Base-by-base conservation (phyloP, 805 yeast species). In the Candida ficus region DNA sequence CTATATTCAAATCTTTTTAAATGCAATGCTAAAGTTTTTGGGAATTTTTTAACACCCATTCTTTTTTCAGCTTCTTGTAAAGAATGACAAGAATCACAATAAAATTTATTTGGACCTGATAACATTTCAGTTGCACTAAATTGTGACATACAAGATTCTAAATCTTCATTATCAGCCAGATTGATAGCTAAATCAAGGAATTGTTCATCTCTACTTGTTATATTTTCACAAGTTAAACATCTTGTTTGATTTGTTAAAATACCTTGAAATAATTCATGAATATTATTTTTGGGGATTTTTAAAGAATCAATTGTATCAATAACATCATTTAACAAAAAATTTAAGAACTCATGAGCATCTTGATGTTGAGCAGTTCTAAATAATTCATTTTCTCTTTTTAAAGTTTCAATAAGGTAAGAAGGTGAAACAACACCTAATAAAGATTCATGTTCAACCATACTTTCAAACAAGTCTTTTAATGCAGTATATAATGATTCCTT, bases 281-380 rank as follows among this genome's bases (percentile, higher is more conserved):
- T 70, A 70, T 78, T 74, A 50, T 73, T 75, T 22, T 48, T 64
- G 61, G 52, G 48, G 9, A 41, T 40, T 4, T 35, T 31, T 4
- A 42, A 37, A 9, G 44, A 44, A 14, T 51, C 52, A 63, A 62
- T 39, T 25, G 52, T 56, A 21, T 74, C 76, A 37, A 84, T 66
- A 14, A 83, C 71, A 47, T 85, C 89, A 61, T 93, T 93, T 39
- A 93, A 67, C 50, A 90, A 60, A 56, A 85, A 90, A 59, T 90
- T 91, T 57, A 90, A 72, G 61, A 93, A 93, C 63, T 93, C 99
- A 62, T 93, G 99, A 5, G 98, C 97, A 67, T 93, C 99, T 58
- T 93, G 99, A 60, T 93, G 99, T 96, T 89, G 90, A 32, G 85
- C 80, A 42, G 88, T 82, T 46, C 95, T 70, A 61, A 93, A 93